Base-by-base conservation (phyloP, 805 yeast genomes). In the Saccharomycopsis fodiens region DNA sequence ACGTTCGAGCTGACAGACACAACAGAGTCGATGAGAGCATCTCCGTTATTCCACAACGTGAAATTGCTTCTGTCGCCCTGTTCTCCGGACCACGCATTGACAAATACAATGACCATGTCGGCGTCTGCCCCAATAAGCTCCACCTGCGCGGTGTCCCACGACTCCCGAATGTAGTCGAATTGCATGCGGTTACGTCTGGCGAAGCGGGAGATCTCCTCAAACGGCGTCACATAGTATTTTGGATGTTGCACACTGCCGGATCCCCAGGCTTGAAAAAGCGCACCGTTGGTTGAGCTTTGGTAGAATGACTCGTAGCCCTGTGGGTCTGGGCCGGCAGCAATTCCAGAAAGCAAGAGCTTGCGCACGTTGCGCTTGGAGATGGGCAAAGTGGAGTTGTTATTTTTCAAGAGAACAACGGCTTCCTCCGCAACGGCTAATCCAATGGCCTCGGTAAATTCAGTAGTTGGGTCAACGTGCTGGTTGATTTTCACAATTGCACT, bases 211-310 rank as follows among this genome's bases (percentile, higher is more conserved):
- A 79, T 69, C 1, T 76, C 80, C 54, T 76, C 80, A 47, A 67
- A 66, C 0, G 84, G 83, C 1, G 82, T 71, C 12, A 74, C 66
- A 3, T 74, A 72, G 55, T 64, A 74, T 1, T 82, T 79, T 35
- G 74, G 70, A n/a, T n/a, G n/a, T 51, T 68, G 70, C n/a, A 71
- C 79, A 13, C 78, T 66, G 1, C 82, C 78, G 4, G 84, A 77
- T 0, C 84, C 85, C 80, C 83, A 76, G n/a, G 83, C 84, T 23
- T 73, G 66, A 22, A 76, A 72, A 39, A 78, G 56, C 2, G 74
- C 70, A 2, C 84, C 85, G 46, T 71, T 67, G 12, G 65, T 65
- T 49, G 75, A 69, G 36, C 65, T 65, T 55, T 72, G 76, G 55
- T 76, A 81, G 45, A 64, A 68, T 45, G 76, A 70, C 52, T 70